Conservation (phyloP, 768 basidiomycete genomes). For the Coprinopsis strossmayeri region DNA sequence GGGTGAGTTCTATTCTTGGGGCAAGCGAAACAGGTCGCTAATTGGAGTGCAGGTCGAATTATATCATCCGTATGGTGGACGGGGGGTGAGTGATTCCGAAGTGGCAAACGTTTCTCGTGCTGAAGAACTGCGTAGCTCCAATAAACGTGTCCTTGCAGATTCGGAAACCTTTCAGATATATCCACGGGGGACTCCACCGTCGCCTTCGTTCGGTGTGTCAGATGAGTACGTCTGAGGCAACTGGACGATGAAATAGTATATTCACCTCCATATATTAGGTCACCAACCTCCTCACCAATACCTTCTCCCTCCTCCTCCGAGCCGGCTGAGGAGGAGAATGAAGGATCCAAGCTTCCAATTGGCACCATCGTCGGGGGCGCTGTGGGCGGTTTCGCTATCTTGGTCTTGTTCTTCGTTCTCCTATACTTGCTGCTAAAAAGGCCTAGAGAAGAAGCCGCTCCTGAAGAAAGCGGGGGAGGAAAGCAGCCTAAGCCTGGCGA, state of each 20-base stretch:
- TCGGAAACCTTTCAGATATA: not conserved
- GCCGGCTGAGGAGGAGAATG: not conserved
- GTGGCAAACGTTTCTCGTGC: too few species aligned
- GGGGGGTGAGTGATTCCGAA: too few species aligned
- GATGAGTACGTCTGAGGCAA: not conserved
- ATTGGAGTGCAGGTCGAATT: not conserved
- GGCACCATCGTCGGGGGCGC: not conserved
- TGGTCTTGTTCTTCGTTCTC: not conserved
- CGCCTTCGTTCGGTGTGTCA: not conserved
- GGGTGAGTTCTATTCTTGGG: not conserved
- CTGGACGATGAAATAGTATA: too few species aligned
- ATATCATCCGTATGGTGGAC: constrained; percentile 2
- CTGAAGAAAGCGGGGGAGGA: not conserved
- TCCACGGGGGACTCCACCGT: constrained; percentile 1
- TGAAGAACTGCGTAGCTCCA: not conserved
- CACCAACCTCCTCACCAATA: not conserved
- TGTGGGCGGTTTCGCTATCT: not conserved
- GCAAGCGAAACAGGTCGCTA: not conserved
- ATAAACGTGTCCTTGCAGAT: not conserved
- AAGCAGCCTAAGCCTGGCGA: not conserved
- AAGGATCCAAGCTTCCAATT: not conserved
- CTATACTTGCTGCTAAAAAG: not conserved
- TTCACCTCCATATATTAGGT: too few species aligned
- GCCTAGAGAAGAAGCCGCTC: not conserved
- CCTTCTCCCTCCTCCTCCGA: not conserved